phyloP scores from a whole-genome alignment of 2,329 filamentous ascomycete species.

The Tricladium varicosporioides region DNA sequence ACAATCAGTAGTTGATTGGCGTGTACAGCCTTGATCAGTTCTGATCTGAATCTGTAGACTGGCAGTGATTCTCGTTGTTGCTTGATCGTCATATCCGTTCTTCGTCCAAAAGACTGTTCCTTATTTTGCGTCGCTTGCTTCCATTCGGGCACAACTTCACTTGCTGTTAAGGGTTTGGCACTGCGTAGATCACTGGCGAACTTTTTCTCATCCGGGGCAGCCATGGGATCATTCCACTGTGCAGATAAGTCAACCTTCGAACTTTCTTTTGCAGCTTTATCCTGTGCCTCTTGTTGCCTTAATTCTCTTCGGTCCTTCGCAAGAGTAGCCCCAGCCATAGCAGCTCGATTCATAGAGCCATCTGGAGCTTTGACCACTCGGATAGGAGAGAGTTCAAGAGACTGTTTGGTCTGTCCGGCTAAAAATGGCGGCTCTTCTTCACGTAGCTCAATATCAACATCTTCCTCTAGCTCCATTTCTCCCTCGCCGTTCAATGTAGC shows the following conservation, averaged over 20 bases:
- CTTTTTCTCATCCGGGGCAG: slow-evolving; percentile 75
- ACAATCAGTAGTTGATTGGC: slow-evolving; percentile 93
- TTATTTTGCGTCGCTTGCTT: slow-evolving; percentile 79
- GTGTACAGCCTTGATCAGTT: slow-evolving; percentile 81
- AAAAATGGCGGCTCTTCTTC: slow-evolving; percentile 97
- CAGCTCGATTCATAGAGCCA: slow-evolving; percentile 94
- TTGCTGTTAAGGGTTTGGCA: slow-evolving; percentile 56
- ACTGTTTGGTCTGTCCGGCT: slow-evolving; percentile 94
- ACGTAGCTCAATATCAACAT: slow-evolving; percentile 93
- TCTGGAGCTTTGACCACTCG: slow-evolving; percentile 96
- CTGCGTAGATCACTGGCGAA: slow-evolving; percentile 86
- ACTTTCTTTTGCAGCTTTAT: slow-evolving; percentile 69
- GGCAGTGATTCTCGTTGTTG: slow-evolving; percentile 88
- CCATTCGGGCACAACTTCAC: slow-evolving; percentile 83
- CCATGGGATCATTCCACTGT: slow-evolving; percentile 98
- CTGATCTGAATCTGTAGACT: slow-evolving; percentile 82
- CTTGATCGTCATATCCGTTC: slow-evolving; percentile 90
- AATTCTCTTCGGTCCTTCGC: slow-evolving; percentile 89
- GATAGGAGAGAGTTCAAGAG: slow-evolving; percentile 90
- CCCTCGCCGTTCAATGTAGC: slow-evolving; percentile 82
- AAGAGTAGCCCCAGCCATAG: slow-evolving; percentile 86
- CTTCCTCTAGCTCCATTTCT: slow-evolving; percentile 89
- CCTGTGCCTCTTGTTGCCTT: slow-evolving; percentile 83
- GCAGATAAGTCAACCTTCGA: slow-evolving; percentile 78
- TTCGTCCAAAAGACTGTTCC: slow-evolving; percentile 78